A percentile compares a stretch with the other conserved stretches of the same genome.
phyloP scores from a whole-genome alignment of 2,329 filamentous ascomycete species.

The Lachnellula cervina region DNA sequence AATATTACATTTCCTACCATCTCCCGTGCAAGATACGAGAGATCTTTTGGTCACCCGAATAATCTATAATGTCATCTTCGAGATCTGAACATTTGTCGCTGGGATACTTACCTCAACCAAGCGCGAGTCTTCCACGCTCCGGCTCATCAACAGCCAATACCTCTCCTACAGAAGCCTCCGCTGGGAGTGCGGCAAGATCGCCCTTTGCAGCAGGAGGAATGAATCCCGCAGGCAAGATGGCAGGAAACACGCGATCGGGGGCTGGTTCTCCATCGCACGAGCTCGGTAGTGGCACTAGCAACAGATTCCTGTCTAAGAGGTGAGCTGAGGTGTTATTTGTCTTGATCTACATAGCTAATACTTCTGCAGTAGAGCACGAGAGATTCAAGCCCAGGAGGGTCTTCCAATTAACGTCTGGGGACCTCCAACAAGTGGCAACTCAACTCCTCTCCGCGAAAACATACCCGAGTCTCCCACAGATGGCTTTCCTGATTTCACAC shows the following conservation, averaged over 20 bases:
- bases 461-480: constrained; percentile 96
- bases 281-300: constrained; percentile 54
- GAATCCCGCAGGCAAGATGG: constrained; percentile 54
- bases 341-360: constrained; percentile 7
- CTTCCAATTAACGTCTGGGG: constrained; percentile 78
- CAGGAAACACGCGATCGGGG: constrained; percentile 65
- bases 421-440: constrained; percentile 92
- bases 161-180: constrained; percentile 71
- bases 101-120: constrained; percentile 61
- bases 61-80: constrained; percentile 91
- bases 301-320: constrained; percentile 87
- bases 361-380: constrained; percentile 63
- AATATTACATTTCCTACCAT: constrained; percentile 20
- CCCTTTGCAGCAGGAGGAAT: constrained; percentile 66
- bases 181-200: constrained; percentile 60
- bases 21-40: constrained; percentile 28
- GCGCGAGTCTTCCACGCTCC: constrained; percentile 40
- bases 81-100: constrained; percentile 83
- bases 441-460: constrained; percentile 91
- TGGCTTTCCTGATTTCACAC: constrained; percentile 86
- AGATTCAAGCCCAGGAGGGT: constrained; percentile 96
- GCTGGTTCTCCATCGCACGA: constrained; percentile 97
- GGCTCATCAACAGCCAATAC: constrained; percentile 75
- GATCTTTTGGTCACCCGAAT: constrained; percentile 26
- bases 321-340: constrained; percentile 33